Evolutionary conservation across 495 filamentous ascomycete species (phyloP).

Genomic region (Podospora pseudopauciseta): DNA sequence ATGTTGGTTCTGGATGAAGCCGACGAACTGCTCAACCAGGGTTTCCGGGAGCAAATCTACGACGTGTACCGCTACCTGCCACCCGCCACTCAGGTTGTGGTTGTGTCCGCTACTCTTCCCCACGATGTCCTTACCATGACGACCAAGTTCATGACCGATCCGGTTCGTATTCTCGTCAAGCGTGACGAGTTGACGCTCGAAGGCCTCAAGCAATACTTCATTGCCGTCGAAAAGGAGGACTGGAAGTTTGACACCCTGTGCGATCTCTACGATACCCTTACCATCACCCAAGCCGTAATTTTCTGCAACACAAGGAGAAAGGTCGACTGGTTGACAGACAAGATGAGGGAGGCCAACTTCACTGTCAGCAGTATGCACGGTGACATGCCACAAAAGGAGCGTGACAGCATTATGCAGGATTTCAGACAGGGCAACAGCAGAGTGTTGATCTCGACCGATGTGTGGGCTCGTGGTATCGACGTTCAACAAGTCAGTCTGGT

Average conservation of each 20-base stretch:
- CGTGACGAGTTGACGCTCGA: conserved; percentile 98
- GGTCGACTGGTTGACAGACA: conserved; percentile 99
- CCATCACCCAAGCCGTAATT: conserved; percentile 98
- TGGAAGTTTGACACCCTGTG: conserved; percentile 99
- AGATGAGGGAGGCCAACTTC: conserved; percentile 96
- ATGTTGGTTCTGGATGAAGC: conserved; percentile 99
- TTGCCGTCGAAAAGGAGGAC: conserved; percentile 99
- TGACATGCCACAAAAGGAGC: conserved; percentile 96
- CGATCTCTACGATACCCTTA: conserved; percentile 98
- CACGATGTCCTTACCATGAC: conserved; percentile 99
- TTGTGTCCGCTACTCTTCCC: conserved; percentile 95
- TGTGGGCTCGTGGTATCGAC: conserved; percentile 97
- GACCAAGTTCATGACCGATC: conserved; percentile 99
- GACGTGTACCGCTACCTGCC: conserved; percentile 98
- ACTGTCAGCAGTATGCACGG: conserved; percentile 99
- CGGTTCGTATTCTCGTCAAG: conserved; percentile 98
- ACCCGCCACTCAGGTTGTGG: conserved; percentile 94
- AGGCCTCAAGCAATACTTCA: conserved; percentile 99
- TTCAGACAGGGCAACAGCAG: conserved; percentile 96
- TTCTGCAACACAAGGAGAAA: conserved; percentile 99
- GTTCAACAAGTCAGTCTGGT: conserved; percentile 98
- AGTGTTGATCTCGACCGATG: conserved; percentile 95
- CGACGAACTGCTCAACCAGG: conserved; percentile 95
- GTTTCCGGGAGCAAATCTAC: conserved; percentile 99
- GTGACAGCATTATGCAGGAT: conserved; percentile 99